Base-by-base conservation (phyloP, 148 eudicot genomes). In the Cornus florida region DNA sequence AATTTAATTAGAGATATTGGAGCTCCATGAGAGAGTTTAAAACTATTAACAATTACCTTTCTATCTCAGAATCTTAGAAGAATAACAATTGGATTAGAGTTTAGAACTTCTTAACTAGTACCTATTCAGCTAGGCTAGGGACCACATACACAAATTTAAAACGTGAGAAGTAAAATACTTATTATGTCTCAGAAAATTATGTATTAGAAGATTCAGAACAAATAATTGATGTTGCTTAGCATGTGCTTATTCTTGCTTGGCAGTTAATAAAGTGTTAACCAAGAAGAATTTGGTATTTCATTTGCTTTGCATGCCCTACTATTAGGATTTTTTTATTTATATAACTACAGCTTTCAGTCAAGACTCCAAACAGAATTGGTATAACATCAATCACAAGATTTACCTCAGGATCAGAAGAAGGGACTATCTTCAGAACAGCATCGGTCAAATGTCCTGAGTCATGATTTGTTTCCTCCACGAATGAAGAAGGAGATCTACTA, bases 351-450 rank as follows among this genome's bases (percentile, higher is more conserved):
- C 39, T 59, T 32, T 28, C 73, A 20, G 28, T 8, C 75, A 8
- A 46, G 46, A 23, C 53, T 65, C 67, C 39, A 70, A 39, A 81
- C 19, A 67, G 17, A 17, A 46, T 43, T 14, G 10, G 62, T n/a
- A 73, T 9, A 67, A 43, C 14, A 69, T 31, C 68, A 31, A 70
- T 20, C 20, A 31, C 9, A 67, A 28, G 33, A 31, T 28, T 64
- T 88, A 93, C 99, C 94, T 90, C 81, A 20, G 71, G 80, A 76
- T 82, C 90, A 73, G 84, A 80, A 74, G 84, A 73, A 7, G 84
- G 85, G 59, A 90, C 74, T 75, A 92, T 89, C 83, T 87, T 91
- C 80, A 96, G 88, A 72, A 88, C 78, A 31, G 89, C 88, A 48
- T 83, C 90, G 60, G 77, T 66, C 13, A 53, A 46, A 80, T 79